phyloP scores from a whole-genome alignment of 225 moss, liverwort and hornwort species.

The Takakia lepidozioides region DNA sequence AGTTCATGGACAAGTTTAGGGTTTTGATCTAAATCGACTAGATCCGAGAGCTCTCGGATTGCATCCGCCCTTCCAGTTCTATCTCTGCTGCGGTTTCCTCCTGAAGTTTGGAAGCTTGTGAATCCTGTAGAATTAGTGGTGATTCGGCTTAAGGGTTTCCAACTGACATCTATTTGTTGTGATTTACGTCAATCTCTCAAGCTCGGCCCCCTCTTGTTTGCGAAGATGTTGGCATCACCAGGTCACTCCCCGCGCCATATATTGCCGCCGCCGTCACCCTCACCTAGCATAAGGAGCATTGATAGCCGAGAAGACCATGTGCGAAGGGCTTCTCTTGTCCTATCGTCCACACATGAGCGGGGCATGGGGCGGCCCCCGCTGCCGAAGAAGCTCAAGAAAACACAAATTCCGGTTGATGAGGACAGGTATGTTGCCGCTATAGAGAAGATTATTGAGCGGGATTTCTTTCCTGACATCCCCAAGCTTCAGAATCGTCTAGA shows the following conservation, averaged over 20 bases:
- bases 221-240: conserved; percentile 82
- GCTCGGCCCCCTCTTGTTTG: no score
- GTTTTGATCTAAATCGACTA: no score
- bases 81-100: no score
- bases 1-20: no score
- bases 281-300: conserved; percentile 34
- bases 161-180: no score
- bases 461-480: conserved; percentile 97
- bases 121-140: no score
- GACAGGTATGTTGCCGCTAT: conserved; percentile 94
- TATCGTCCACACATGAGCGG: conserved; percentile 44
- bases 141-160: no score
- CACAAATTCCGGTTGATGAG: conserved; percentile 64
- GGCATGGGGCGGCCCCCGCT: conserved; percentile 25
- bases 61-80: no score
- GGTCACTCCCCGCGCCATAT: conserved; percentile 90
- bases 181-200: no score
- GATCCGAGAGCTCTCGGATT: no score
- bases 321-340: conserved; percentile 29
- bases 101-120: no score
- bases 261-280: conserved; percentile 55
- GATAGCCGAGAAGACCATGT: conserved; percentile 43
- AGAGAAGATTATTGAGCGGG: conserved; percentile 94
- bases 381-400: conserved; percentile 51
- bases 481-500: conserved; percentile 91